Percentiles rank a stretch among this genome's conserved stretches.
phyloP scores from a whole-genome alignment of 805 yeast genomes.

The Nakazawaea sp. region DNA sequence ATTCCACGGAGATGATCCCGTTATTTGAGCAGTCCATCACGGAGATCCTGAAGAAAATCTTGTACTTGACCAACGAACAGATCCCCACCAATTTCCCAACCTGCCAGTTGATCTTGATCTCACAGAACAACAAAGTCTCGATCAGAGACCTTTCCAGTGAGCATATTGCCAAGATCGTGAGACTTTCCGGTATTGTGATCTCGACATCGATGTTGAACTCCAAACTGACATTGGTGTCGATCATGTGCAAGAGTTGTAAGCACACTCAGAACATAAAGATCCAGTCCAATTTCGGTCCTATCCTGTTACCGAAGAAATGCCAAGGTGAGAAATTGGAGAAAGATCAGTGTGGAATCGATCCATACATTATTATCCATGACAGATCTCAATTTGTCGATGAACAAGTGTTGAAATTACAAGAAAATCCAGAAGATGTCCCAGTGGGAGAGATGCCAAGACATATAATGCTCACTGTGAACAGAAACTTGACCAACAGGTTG shows the following conservation, averaged over 20 bases:
- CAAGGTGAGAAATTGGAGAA: conserved; percentile 44
- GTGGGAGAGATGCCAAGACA: conserved; percentile 99
- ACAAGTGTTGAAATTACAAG: conserved; percentile 89
- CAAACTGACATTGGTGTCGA: conserved; percentile 74
- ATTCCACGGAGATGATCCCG: conserved; percentile 84
- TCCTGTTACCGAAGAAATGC: conserved; percentile 63
- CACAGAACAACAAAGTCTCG: conserved; percentile 64
- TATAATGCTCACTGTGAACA: conserved; percentile 77
- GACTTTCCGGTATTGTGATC: conserved; percentile 89
- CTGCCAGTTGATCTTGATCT: conserved; percentile 74
- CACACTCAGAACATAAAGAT: conserved; percentile 64
- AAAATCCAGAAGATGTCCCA: conserved; percentile 97
- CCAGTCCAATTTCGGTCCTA: conserved; percentile 62
- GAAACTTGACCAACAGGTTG: conserved; percentile 82
- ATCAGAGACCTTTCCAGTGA: conserved; percentile 82
- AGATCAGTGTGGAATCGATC: conserved; percentile 79
- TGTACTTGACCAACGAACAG: conserved; percentile 45
- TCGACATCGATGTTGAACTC: conserved; percentile 86
- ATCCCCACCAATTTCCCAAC: conserved; percentile 56
- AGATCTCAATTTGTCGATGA: conserved; percentile 92
- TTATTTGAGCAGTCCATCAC: conserved; percentile 78
- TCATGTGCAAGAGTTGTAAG: conserved; percentile 84
- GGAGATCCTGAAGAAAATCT: conserved; percentile 75
- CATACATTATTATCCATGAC: conserved; percentile 90
- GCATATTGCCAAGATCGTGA: conserved; percentile 81